Evolutionary conservation across 331 rosid genomes (phyloP).

Genomic region (Acacia concinna): DNA sequence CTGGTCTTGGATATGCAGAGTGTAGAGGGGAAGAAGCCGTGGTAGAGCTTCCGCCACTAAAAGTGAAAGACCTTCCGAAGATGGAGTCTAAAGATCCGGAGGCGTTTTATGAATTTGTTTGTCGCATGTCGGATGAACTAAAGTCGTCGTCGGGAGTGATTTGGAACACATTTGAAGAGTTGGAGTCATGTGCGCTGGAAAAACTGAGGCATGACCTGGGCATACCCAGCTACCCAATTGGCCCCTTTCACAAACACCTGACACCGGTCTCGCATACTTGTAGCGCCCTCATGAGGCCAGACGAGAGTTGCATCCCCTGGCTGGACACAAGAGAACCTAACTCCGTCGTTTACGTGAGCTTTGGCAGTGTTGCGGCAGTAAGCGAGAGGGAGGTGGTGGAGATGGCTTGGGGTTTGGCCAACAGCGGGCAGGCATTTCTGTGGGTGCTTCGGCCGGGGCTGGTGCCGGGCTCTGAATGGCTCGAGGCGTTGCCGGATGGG

Average conservation of each 20-base stretch:
- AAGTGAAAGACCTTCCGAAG: slow-evolving; percentile 1
- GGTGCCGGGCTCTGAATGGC: neutral
- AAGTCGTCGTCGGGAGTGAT: neutral
- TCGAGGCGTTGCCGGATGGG: neutral
- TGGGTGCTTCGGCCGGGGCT: neutral
- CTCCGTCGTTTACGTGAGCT: neutral
- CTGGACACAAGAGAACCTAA: neutral
- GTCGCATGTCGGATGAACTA: neutral
- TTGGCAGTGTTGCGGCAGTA: neutral
- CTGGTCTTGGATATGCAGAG: neutral
- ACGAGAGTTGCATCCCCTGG: neutral
- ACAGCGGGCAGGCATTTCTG: neutral
- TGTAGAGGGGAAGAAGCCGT: neutral
- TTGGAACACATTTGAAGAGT: neutral
- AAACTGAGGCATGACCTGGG: neutral
- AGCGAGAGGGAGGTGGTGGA: neutral
- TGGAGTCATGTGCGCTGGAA: neutral
- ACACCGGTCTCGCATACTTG: neutral
- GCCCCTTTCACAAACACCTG: neutral
- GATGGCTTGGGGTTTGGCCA: neutral
- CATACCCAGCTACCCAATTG: neutral
- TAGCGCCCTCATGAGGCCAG: neutral
- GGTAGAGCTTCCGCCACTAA: neutral
- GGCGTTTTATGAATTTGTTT: neutral
- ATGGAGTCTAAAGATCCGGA: slow-evolving; percentile 1